These are phyloP conservation scores for Hypoxylon trugodes DNA, from an alignment of 495 filamentous ascomycete species.

Conservation along the genomic window DNA sequence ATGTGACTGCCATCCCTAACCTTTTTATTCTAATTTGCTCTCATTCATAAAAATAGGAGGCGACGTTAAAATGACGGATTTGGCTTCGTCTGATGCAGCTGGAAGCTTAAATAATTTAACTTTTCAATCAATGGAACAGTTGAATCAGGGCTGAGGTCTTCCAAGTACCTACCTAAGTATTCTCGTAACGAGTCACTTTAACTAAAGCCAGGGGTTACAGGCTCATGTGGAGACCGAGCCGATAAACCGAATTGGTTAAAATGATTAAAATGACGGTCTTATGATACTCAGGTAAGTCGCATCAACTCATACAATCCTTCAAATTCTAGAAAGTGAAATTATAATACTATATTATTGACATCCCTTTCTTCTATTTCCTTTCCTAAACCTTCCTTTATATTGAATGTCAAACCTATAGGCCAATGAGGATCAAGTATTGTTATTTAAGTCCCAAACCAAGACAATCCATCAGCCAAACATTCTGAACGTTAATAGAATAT, in stretches of 20 bases:
- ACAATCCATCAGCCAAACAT: too few relatives aligned
- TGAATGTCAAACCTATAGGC: too few relatives aligned
- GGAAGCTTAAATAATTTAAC: too few relatives aligned
- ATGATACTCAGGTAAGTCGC: neutral
- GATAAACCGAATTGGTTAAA: neutral
- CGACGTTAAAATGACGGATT: neutral
- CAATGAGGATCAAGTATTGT: too few relatives aligned
- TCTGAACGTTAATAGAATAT: too few relatives aligned
- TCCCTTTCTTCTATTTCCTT: too few relatives aligned
- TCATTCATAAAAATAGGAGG: conserved; percentile 8
- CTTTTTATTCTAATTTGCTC: neutral
- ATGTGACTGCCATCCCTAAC: neutral
- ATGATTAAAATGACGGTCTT: conserved; percentile 3
- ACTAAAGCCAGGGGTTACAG: neutral
- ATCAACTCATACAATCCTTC: neutral
- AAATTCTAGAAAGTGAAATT: too few relatives aligned
- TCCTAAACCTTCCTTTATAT: too few relatives aligned
- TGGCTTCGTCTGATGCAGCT: neutral
- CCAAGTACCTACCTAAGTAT: neutral
- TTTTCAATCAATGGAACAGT: too few relatives aligned
- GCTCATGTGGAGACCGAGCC: neutral
- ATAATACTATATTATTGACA: too few relatives aligned
- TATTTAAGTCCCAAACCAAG: too few relatives aligned
- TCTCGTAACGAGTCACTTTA: conserved; percentile 9
- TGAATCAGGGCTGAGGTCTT: too few relatives aligned